Evolutionary conservation across 495 filamentous ascomycete genomes (phyloP).

Genomic region (Penicillium diatomitis): DNA sequence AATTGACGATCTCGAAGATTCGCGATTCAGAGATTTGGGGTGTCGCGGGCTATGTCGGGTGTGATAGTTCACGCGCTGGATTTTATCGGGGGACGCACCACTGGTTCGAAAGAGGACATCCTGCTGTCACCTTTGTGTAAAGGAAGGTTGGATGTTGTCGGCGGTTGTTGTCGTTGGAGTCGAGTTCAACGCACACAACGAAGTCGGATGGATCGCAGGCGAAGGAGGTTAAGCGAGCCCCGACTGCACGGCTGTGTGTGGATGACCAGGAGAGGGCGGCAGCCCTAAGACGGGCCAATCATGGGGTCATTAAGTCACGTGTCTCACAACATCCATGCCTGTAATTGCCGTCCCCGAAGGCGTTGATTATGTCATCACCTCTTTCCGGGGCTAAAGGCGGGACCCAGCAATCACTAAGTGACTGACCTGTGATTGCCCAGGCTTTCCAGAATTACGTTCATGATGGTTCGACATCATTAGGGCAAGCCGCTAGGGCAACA

Average conservation of each 20-base stretch:
- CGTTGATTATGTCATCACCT: constrained; percentile 5
- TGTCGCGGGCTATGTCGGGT: background rate
- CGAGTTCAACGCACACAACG: constrained; percentile 39
- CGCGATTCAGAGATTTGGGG: background rate
- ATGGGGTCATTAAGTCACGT: constrained; percentile 14
- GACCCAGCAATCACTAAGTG: no score
- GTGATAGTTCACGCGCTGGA: background rate
- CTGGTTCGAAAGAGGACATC: constrained; percentile 97
- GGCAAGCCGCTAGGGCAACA: no score
- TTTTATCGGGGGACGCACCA: constrained; percentile 57
- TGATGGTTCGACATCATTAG: no score
- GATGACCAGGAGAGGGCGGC: constrained; percentile 27
- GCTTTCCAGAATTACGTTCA: no score
- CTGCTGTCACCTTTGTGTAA: constrained; percentile 47
- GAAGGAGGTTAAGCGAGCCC: constrained; percentile 31
- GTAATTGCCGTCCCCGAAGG: background rate
- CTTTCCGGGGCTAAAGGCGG: background rate
- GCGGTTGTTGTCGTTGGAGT: constrained; percentile 43
- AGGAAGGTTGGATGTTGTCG: constrained; percentile 40
- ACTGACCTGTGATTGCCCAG: no score
- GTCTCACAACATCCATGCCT: background rate
- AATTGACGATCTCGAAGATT: constrained; percentile 7
- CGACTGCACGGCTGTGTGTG: constrained; percentile 28
- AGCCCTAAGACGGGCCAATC: constrained; percentile 33
- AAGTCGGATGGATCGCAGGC: constrained; percentile 36